These are phyloP conservation scores for Lophiostoma macrostomum DNA, from an alignment of 495 filamentous ascomycete species.

Conservation along the genomic window DNA sequence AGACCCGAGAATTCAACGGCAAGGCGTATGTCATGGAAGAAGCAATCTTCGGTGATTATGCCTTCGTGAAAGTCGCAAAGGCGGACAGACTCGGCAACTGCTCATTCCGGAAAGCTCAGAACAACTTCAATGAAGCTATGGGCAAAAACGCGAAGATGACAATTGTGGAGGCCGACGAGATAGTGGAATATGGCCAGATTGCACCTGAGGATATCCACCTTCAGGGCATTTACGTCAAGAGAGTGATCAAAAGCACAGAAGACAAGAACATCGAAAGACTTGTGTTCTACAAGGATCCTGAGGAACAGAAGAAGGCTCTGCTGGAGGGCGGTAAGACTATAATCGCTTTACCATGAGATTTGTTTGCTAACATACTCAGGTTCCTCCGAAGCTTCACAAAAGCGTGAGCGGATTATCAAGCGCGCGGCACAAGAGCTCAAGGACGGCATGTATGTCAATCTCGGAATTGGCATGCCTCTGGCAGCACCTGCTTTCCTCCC, in stretches of 20 bases:
- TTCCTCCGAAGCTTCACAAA: conserved; percentile 24
- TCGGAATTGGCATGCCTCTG: conserved; percentile 96
- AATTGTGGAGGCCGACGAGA: conserved; percentile 89
- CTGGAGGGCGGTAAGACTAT: conserved; percentile 55
- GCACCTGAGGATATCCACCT: conserved; percentile 76
- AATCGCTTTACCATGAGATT: conserved; percentile 34
- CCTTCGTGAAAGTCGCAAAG: conserved; percentile 89
- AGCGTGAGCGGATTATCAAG: conserved; percentile 77
- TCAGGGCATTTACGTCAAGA: conserved; percentile 87
- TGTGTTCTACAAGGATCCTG: conserved; percentile 45
- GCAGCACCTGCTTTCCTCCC: conserved; percentile 84
- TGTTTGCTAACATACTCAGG: conserved; percentile 6
- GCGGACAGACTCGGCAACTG: conserved; percentile 91
- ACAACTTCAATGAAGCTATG: conserved; percentile 94
- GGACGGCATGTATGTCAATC: conserved; percentile 94
- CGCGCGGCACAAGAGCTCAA: conserved; percentile 92
- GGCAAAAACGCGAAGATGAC: conserved; percentile 86
- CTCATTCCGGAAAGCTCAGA: conserved; percentile 81
- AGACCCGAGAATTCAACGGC: conserved; percentile 84
- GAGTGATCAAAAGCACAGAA: conserved; percentile 74
- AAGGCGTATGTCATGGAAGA: conserved; percentile 89
- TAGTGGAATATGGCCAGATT: conserved; percentile 83
- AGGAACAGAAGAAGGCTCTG: conserved; percentile 31
- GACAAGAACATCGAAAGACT: conserved; percentile 85
- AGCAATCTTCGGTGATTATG: conserved; percentile 82